Evolutionary conservation across 2,329 filamentous ascomycete genomes (phyloP).

Genomic region (Dothideomycetes sp.): DNA sequence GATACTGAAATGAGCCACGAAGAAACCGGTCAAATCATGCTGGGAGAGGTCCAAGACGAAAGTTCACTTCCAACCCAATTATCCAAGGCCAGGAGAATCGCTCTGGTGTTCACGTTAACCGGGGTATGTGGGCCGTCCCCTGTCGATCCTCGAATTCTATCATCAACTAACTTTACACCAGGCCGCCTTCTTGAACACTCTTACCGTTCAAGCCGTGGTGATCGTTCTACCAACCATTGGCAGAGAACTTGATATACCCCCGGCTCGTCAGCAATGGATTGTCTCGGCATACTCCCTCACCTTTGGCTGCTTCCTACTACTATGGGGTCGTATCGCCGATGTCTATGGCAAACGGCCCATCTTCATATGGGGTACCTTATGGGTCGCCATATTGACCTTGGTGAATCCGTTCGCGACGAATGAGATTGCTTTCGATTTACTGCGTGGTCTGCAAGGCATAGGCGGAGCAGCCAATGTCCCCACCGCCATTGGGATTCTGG

Average conservation of each 20-base stretch:
- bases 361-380: constrained; percentile 55
- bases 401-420: constrained; percentile 55
- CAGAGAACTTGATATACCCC: constrained; percentile 23
- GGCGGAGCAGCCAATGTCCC: constrained; percentile 62
- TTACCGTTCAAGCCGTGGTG: constrained; percentile 26
- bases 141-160: constrained; percentile 18
- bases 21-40: too few relatives aligned
- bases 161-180: constrained; percentile 3
- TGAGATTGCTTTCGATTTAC: constrained; percentile 59
- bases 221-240: constrained; percentile 28
- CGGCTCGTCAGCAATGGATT: constrained; percentile 44
- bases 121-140: constrained; percentile 22
- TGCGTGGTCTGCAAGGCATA: constrained; percentile 58
- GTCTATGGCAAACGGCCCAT: constrained; percentile 57
- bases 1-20: too few relatives aligned
- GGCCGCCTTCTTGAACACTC: constrained; percentile 19
- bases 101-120: constrained; percentile 23
- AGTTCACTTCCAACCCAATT: neutral
- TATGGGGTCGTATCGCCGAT: constrained; percentile 60
- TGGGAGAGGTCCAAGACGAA: too few relatives aligned
- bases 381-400: constrained; percentile 51
- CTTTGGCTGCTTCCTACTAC: constrained; percentile 58
- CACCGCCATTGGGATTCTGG: constrained; percentile 61
- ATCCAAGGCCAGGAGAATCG: constrained; percentile 24
- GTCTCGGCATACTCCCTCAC: constrained; percentile 56